These are phyloP conservation scores for Gossypium australe DNA, from an alignment of 345 rosid species.

Conservation along the genomic window DNA sequence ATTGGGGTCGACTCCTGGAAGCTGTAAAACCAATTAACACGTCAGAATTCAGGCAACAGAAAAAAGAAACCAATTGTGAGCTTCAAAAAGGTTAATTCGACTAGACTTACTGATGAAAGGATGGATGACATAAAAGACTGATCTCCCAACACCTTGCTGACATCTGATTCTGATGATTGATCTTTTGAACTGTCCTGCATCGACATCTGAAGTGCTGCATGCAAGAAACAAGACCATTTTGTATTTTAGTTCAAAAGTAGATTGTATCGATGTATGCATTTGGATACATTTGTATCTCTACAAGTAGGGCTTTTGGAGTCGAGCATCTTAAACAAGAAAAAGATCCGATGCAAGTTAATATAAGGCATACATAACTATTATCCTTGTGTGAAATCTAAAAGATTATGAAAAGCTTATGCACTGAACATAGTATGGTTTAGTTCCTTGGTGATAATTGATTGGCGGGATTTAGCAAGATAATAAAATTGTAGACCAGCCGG, in stretches of 20 bases:
- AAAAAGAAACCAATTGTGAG: neutral
- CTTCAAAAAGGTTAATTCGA: neutral
- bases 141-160: slow-evolving; percentile 51
- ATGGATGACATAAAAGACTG: slow-evolving; percentile 73
- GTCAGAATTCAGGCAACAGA: slow-evolving; percentile 1
- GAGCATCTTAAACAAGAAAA: neutral
- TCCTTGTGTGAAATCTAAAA: too few species aligned
- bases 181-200: slow-evolving; percentile 41
- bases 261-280: neutral
- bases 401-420: too few species aligned
- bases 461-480: neutral
- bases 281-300: neutral
- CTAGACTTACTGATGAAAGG: slow-evolving; percentile 58
- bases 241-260: neutral
- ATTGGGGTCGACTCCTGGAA: slow-evolving; percentile 83
- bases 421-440: too few species aligned
- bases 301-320: neutral
- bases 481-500: neutral
- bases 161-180: slow-evolving; percentile 27
- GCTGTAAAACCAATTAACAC: slow-evolving; percentile 31
- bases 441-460: too few species aligned
- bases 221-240: slow-evolving; percentile 4
- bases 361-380: neutral
- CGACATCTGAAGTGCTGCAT: slow-evolving; percentile 74
- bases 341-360: neutral